Evolutionary conservation across 768 basidiomycete genomes (phyloP), one percentile per base, ranked within the genome.

Genomic region (Strobilomyces echinocephalus): DNA sequence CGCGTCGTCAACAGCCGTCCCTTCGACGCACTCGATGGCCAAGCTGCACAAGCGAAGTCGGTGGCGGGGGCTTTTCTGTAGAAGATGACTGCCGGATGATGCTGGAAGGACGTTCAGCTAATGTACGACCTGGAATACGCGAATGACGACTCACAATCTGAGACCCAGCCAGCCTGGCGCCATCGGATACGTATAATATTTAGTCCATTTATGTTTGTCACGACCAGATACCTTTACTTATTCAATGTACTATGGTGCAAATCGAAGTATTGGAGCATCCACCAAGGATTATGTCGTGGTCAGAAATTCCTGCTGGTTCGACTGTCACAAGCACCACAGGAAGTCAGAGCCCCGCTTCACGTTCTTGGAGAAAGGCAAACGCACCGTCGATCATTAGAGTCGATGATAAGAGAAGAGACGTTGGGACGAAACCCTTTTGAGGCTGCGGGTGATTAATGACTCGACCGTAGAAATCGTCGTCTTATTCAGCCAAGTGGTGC

Each of bases 181-280:
- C 4, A 16, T 31, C 36, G 26, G 28, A 61, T 46, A 30, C 38
- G 11, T 28, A 11, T 1, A n/a, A 9, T 21, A 24, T 35, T 36
- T 21, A 41, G 26, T 24, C 43, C 39, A 16, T 36, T 47, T 20
- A 20, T 8, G 12, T 16, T 26, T 51, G 53, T 49, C 55, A 49
- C 10, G 33, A 47, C 34, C 24, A 28, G 41, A 30, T 26, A 33
- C 18, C 40, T 26, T 44, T 33, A 38, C 45, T 46, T 36, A 18
- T 45, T 14, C 20, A 31, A 21, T 53, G 56, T 52, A 55, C 49
- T 16, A 14, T 20, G 54, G 62, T 20, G 26, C 49, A 12, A 45
- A 36, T 35, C 10, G 20, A 11, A 18, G 35, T 20, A n/a, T 45
- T 18, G 8, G 18, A 35, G 14, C 14, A 35, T 35, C 4, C 7